Base-by-base conservation (phyloP, 768 basidiomycete genomes). In the Pilatotrama ljubarskyi region DNA sequence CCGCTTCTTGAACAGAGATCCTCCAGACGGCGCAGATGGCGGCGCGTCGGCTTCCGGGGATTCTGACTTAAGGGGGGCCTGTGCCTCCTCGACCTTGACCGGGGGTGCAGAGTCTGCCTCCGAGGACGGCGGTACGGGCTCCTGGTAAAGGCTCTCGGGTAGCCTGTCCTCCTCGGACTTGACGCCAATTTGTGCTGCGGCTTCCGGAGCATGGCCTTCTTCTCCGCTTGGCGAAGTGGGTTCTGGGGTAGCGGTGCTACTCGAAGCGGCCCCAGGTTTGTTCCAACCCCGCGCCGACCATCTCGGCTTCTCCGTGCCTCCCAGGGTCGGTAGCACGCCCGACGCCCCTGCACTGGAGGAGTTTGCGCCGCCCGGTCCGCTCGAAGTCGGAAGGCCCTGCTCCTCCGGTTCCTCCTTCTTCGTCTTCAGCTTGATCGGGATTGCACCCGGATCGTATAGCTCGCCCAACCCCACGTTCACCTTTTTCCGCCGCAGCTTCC, bases 391-490 rank as follows among this genome's bases (percentile, higher is more conserved):
- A 14, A 22, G n/a, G 3, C 29, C 20, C 25, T 24, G 32, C 6
- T 63, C 64, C 14, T 46, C 25, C 1, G 53, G n/a, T 29, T 64
- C 66, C 65, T 83, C 81, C 69, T 80, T 81, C 75, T 82, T 85
- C 59, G 69, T 65, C 74, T 86, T 88, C 32, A 83, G 63, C 69
- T 86, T 85, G 66, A 91, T 81, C 29, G 83, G 75, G 48, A 92
- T 84, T 20, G 84, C 67, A 0, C 85, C 87, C 3, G 90, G 90
- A 70, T 96, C 93, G 64, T 91, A 95, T 26, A 91, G 82, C 65
- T 92, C 88, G 13, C 88, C 91, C 11, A 91, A 76, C 7, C 88
- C 90, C 0, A 78, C 72, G 1, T 72, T 74, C 43, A 82, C 70
- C 0, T 79, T 84, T 75, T 85, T 87, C 77, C 84, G 86, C 62